Conservation (phyloP, 345 rosid genomes). For the Eutrema yunnanense region DNA sequence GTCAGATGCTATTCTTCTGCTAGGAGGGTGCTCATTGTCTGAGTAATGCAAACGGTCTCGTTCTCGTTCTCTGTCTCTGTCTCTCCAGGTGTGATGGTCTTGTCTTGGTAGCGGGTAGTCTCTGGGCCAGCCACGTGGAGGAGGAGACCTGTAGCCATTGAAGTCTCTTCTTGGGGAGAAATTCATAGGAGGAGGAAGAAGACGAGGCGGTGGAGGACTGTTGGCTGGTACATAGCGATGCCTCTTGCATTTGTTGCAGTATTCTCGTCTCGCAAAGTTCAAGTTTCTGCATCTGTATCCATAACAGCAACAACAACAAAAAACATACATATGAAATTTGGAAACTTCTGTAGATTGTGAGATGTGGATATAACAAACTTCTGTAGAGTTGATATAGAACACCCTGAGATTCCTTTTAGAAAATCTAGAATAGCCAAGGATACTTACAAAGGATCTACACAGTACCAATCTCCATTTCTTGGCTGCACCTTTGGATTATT, state of each 20-base stretch:
- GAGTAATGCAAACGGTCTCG: constrained; percentile 47
- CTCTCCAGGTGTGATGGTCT: constrained; percentile 41
- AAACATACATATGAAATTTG: neutral
- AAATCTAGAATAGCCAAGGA: neutral
- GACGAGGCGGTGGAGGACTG: constrained; percentile 50
- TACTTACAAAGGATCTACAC: constrained; percentile 63
- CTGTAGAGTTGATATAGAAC: neutral
- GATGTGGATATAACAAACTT: neutral
- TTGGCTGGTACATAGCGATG: constrained; percentile 48
- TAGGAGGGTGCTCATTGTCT: constrained; percentile 49
- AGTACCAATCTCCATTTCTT: constrained; percentile 92
- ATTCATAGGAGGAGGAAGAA: constrained; percentile 53
- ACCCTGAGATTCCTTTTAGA: neutral
- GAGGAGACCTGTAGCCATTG: constrained; percentile 59
- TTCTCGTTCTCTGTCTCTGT: constrained; percentile 50
- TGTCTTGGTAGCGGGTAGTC: constrained; percentile 61
- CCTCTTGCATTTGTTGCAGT: constrained; percentile 70
- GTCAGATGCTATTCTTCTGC: constrained; percentile 51
- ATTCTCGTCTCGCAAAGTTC: constrained; percentile 82
- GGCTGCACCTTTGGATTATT: constrained; percentile 69
- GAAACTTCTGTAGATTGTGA: neutral
- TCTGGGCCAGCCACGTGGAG: constrained; percentile 68
- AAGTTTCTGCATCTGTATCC: constrained; percentile 62
- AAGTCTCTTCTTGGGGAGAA: constrained; percentile 57
- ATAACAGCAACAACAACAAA: neutral